Evolutionary conservation across 208 protist genomes (phyloP).

Genomic region (Trypanosoma conorhini): DNA sequence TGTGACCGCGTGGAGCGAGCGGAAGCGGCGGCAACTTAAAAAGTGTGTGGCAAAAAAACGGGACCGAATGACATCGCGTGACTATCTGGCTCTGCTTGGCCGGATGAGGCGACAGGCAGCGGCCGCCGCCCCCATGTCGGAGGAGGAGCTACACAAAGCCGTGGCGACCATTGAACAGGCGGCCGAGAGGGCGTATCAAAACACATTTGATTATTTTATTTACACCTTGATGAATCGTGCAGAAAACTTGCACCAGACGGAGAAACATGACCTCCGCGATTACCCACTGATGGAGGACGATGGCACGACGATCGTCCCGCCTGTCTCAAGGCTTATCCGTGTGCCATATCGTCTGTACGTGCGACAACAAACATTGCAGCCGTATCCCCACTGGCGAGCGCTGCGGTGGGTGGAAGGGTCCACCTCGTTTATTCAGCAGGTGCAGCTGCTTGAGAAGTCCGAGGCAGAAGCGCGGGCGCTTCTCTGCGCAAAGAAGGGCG

Average conservation of each 20-base stretch:
- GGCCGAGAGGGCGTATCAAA: conserved; percentile 20
- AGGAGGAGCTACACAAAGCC: conserved; percentile 5
- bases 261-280: not conserved
- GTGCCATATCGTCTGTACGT: conserved; percentile 31
- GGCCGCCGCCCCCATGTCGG: not conserved
- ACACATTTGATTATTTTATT: conserved; percentile 27
- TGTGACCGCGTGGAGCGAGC: conserved; percentile 4
- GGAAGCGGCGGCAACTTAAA: conserved; percentile 13
- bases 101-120: conserved; percentile 10
- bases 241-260: conserved; percentile 15
- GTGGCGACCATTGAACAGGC: conserved; percentile 21
- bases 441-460: not conserved
- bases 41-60: conserved; percentile 7
- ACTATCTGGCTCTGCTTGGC: conserved; percentile 10
- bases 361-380: conserved; percentile 19
- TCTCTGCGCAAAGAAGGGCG: conserved; percentile 9
- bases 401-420: conserved; percentile 30
- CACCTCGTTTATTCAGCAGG: not conserved
- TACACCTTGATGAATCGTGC: conserved; percentile 30
- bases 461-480: conserved; percentile 12
- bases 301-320: conserved; percentile 8
- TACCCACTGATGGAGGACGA: conserved; percentile 1
- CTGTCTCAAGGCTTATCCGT: not conserved
- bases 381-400: conserved; percentile 19
- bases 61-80: conserved; percentile 19